Evolutionary conservation across 495 filamentous ascomycete genomes (phyloP).

Genomic region (Friedmanniomyces endolithicus): DNA sequence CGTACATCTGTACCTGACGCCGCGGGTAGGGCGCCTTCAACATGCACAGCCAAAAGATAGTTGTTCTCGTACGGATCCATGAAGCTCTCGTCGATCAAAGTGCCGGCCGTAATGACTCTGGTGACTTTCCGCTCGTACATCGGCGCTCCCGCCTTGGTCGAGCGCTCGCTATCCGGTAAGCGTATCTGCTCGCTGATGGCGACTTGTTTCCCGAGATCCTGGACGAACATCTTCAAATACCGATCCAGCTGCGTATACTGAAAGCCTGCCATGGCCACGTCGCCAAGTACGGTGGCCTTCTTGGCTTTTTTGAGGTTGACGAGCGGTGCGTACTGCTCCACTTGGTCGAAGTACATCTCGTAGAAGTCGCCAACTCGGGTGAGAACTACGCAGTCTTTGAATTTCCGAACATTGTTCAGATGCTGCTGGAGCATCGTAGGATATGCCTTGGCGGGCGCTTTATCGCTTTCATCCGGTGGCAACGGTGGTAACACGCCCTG

Average conservation of each 20-base stretch:
- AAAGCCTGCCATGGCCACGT: constrained; percentile 85
- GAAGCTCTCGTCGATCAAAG: constrained; percentile 93
- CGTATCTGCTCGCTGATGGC: constrained; percentile 89
- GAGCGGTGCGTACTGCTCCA: constrained; percentile 71
- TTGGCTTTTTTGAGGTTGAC: constrained; percentile 79
- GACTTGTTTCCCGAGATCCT: constrained; percentile 80
- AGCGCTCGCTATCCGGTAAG: constrained; percentile 46
- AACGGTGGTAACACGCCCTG: constrained; percentile 17
- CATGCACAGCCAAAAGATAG: constrained; percentile 68
- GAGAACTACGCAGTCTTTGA: constrained; percentile 75
- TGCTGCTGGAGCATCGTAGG: constrained; percentile 83
- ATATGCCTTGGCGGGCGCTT: constrained; percentile 34
- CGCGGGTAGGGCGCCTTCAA: constrained; percentile 24
- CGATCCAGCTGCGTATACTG: constrained; percentile 84
- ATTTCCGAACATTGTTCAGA: constrained; percentile 79
- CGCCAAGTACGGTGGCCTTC: constrained; percentile 60
- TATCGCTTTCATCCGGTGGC: constrained; percentile 2
- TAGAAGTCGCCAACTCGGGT: constrained; percentile 93
- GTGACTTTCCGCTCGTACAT: constrained; percentile 73
- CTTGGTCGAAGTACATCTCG: constrained; percentile 92
- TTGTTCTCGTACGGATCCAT: constrained; percentile 88
- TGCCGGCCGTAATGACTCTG: constrained; percentile 84
- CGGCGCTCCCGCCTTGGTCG: constrained; percentile 58
- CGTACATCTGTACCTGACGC: not conserved
- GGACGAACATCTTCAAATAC: constrained; percentile 81